Conservation (phyloP, 1,139 yeast genomes). For the Saccharomyces hybrid region DNA sequence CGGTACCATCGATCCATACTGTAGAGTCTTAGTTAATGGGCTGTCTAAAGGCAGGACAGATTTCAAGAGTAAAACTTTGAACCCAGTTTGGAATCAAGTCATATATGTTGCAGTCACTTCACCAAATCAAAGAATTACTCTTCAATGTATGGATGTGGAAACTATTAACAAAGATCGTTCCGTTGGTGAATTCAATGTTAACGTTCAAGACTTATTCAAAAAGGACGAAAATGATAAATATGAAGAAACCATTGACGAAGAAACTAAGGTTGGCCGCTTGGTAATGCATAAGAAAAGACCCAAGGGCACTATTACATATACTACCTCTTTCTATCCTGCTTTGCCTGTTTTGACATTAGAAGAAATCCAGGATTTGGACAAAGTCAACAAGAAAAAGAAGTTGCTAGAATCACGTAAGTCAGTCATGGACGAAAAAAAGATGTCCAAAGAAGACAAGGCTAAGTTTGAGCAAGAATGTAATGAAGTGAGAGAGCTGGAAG, state of each 20-base stretch:
- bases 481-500: constrained; percentile 35
- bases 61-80: constrained; percentile 55
- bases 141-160: constrained; percentile 92
- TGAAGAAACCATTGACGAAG: constrained; percentile 50
- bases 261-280: constrained; percentile 52
- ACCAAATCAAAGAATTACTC: constrained; percentile 67
- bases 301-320: constrained; percentile 69
- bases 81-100: constrained; percentile 83
- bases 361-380: constrained; percentile 54
- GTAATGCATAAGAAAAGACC: constrained; percentile 57
- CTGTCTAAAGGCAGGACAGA: constrained; percentile 70
- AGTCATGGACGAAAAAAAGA: constrained; percentile 24
- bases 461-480: constrained; percentile 28
- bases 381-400: constrained; percentile 35
- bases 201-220: constrained; percentile 57
- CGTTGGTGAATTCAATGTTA: constrained; percentile 71
- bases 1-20: constrained; percentile 90
- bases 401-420: constrained; percentile 27
- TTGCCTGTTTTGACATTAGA: constrained; percentile 69
- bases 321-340: constrained; percentile 73
- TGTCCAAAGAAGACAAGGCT: constrained; percentile 24
- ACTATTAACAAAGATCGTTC: constrained; percentile 70
- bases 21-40: constrained; percentile 71
- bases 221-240: constrained; percentile 55
- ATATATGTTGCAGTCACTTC: constrained; percentile 75